Evolutionary conservation across 208 protist species (phyloP).

Genomic region (Trypanosoma cruzi): DNA sequence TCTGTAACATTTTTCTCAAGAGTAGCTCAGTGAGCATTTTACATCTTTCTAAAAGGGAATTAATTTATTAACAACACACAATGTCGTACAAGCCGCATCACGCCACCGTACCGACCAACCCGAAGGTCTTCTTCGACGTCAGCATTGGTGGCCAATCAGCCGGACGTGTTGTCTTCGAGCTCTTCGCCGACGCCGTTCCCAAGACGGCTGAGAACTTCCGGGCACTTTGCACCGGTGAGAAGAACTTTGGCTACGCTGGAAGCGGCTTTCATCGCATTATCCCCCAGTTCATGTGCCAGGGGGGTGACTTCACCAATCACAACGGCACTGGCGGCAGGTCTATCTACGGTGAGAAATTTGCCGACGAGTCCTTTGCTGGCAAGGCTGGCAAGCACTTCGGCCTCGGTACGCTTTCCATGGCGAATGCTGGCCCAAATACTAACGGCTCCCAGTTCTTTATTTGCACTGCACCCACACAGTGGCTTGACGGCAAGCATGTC

Average conservation of each 20-base stretch:
- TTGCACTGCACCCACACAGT: slow-evolving; percentile 73
- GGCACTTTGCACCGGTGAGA: slow-evolving; percentile 92
- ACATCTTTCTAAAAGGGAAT: slow-evolving; percentile 20
- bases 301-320: slow-evolving; percentile 91
- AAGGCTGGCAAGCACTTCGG: slow-evolving; percentile 80
- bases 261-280: slow-evolving; percentile 93
- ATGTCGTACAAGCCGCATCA: slow-evolving; percentile 86
- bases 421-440: slow-evolving; percentile 71
- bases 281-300: slow-evolving; percentile 83
- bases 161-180: slow-evolving; percentile 70
- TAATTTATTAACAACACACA: slow-evolving; percentile 3
- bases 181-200: slow-evolving; percentile 87
- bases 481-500: slow-evolving; percentile 96
- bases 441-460: slow-evolving; percentile 85
- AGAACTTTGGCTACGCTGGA: slow-evolving; percentile 93
- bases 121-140: slow-evolving; percentile 74
- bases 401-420: slow-evolving; percentile 62
- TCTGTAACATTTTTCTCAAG: neutral
- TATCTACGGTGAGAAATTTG: slow-evolving; percentile 85
- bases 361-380: slow-evolving; percentile 87
- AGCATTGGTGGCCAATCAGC: slow-evolving; percentile 38
- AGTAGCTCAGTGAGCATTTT: neutral
- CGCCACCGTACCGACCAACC: slow-evolving; percentile 79
- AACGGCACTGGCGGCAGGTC: slow-evolving; percentile 85
- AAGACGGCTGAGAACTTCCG: slow-evolving; percentile 96